These are phyloP conservation scores for Clonostachys chloroleuca DNA, from an alignment of 2,329 filamentous ascomycete genomes.

Conservation along the genomic window DNA sequence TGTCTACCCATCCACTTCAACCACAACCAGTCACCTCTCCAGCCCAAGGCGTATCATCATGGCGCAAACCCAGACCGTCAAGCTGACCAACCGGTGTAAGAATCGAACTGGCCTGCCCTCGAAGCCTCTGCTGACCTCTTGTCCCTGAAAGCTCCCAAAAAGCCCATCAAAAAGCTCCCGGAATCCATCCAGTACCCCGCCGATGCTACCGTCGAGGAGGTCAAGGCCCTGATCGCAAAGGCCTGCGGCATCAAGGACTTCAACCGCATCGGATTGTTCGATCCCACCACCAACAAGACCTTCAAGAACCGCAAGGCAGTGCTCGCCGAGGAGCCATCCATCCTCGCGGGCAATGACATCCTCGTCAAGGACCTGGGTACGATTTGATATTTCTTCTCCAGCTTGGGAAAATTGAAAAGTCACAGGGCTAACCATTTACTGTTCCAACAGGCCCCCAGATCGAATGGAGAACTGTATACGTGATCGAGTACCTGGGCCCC, in stretches of 20 bases:
- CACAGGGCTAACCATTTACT: neutral
- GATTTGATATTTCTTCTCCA: constrained; percentile 11
- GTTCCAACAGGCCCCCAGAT: constrained; percentile 69
- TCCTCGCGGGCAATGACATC: constrained; percentile 51
- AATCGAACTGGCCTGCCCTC: neutral
- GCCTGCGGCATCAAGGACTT: constrained; percentile 46
- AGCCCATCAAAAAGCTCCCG: constrained; percentile 51
- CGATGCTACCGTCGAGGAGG: constrained; percentile 54
- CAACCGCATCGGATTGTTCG: constrained; percentile 60
- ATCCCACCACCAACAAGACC: constrained; percentile 56
- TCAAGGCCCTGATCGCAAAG: constrained; percentile 51
- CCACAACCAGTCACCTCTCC: too few relatives aligned
- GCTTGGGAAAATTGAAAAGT: neutral
- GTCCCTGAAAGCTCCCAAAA: constrained; percentile 33
- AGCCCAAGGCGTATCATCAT: neutral
- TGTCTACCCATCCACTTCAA: too few relatives aligned
- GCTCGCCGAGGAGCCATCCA: constrained; percentile 40
- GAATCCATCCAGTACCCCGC: constrained; percentile 39
- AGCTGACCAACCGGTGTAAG: constrained; percentile 28
- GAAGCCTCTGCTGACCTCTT: constrained; percentile 1
- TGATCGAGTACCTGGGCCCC: constrained; percentile 92
- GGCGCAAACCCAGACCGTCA: constrained; percentile 24
- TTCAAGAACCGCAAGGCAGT: constrained; percentile 57
- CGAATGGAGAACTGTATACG: constrained; percentile 87
- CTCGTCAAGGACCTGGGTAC: constrained; percentile 92